Conservation (phyloP, 768 basidiomycete genomes). For the Royoungia palumana region DNA sequence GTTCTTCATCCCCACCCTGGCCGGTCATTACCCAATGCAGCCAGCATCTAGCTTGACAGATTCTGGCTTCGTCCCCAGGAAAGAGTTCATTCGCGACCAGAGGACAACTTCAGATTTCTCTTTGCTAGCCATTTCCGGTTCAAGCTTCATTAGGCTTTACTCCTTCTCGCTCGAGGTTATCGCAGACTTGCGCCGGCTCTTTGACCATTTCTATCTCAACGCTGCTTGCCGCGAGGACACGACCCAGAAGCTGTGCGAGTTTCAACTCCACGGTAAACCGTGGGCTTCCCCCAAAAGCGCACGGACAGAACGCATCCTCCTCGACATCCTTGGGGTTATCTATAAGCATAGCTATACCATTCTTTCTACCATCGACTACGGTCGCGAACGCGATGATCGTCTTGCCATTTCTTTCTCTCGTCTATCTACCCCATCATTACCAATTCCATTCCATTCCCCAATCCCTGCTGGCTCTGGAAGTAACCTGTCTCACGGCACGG, state of each 20-base stretch:
- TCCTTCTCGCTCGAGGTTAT: slow-evolving; percentile 58
- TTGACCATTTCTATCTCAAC: slow-evolving; percentile 46
- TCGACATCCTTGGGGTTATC: slow-evolving; percentile 62
- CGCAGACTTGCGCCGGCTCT: slow-evolving; percentile 50
- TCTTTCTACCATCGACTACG: slow-evolving; percentile 72
- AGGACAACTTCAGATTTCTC: slow-evolving; percentile 57
- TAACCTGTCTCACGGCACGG: slow-evolving; percentile 36
- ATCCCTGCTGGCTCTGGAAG: slow-evolving; percentile 38
- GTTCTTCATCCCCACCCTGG: slow-evolving; percentile 22
- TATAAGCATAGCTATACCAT: slow-evolving; percentile 62
- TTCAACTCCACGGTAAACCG: slow-evolving; percentile 64
- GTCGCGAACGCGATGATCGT: slow-evolving; percentile 71
- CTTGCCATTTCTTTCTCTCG: slow-evolving; percentile 69
- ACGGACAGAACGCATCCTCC: slow-evolving; percentile 61
- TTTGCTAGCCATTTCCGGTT: slow-evolving; percentile 63
- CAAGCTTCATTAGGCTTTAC: slow-evolving; percentile 65
- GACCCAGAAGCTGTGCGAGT: slow-evolving; percentile 60
- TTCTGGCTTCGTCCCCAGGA: slow-evolving; percentile 60
- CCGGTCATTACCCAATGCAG: slow-evolving; percentile 29
- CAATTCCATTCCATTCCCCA: slow-evolving; percentile 38
- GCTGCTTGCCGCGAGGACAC: slow-evolving; percentile 52
- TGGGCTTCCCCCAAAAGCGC: slow-evolving; percentile 69
- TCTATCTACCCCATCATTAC: slow-evolving; percentile 34
- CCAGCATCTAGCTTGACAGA: slow-evolving; percentile 36
- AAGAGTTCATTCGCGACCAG: slow-evolving; percentile 67